These are phyloP conservation scores for Gautieria morchelliformis DNA, from an alignment of 768 basidiomycete genomes.

Conservation along the genomic window DNA sequence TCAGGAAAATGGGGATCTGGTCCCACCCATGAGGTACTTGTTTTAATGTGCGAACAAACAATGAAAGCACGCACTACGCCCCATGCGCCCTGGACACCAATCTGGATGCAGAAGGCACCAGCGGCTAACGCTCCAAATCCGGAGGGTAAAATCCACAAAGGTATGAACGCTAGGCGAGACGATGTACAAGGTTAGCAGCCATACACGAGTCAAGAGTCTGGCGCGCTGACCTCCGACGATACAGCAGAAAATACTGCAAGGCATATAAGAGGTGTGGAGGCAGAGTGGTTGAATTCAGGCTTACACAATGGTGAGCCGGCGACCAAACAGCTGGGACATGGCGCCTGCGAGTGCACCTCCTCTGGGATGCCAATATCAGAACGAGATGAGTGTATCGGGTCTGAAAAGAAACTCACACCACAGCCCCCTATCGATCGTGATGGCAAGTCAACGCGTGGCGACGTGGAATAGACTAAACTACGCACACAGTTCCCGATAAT, in stretches of 20 bases:
- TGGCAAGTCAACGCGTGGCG: background rate
- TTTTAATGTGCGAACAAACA: background rate
- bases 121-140: constrained; percentile 62
- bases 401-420: constrained; percentile 24
- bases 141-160: constrained; percentile 75
- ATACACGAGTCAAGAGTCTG: background rate
- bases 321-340: constrained; percentile 66
- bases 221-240: constrained; percentile 33
- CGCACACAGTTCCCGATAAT: constrained; percentile 69
- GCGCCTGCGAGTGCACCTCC: constrained; percentile 69
- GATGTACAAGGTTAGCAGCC: too few relatives aligned
- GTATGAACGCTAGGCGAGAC: constrained; percentile 39
- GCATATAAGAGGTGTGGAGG: constrained; percentile 2
- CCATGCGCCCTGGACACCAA: constrained; percentile 88
- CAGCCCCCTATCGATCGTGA: constrained; percentile 28
- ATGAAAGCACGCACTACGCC: constrained; percentile 51
- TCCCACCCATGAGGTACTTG: background rate
- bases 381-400: background rate
- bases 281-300: background rate
- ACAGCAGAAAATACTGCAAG: constrained; percentile 41
- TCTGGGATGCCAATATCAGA: constrained; percentile 15
- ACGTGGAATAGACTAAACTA: constrained; percentile 8
- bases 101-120: constrained; percentile 80
- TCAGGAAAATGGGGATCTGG: constrained; percentile 65
- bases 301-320: constrained; percentile 68